A percentile compares a stretch with the other conserved stretches of the same genome.
phyloP scores from a whole-genome alignment of 2,329 filamentous ascomycete species.

The Stenocarpella maydis region DNA sequence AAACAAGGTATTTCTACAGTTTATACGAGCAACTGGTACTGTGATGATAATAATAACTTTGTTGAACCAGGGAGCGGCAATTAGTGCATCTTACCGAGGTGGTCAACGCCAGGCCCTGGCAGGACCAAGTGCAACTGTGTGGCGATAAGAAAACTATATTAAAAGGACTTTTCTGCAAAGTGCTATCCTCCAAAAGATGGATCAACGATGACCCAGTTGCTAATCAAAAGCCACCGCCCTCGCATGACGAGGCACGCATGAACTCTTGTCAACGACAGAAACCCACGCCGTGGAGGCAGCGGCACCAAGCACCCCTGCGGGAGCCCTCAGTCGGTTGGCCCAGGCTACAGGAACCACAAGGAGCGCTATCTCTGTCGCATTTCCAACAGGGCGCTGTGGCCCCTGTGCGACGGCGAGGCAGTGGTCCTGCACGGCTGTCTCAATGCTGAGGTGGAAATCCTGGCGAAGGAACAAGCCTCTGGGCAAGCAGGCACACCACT shows the following conservation, averaged over 20 bases:
- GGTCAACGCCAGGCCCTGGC: too few species aligned
- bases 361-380: conserved; percentile 20
- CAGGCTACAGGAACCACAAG: conserved; percentile 8
- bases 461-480: not conserved
- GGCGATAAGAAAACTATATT: not conserved
- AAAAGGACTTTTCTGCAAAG: too few species aligned
- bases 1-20: not conserved
- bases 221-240: not conserved
- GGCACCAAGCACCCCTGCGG: not conserved
- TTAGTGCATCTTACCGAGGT: not conserved
- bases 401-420: not conserved
- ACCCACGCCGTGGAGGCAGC: not conserved
- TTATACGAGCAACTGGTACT: conserved; percentile 7
- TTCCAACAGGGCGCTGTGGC: conserved; percentile 22
- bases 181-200: too few species aligned
- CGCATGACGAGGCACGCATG: not conserved
- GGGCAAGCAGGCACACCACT: not conserved
- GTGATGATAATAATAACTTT: not conserved
- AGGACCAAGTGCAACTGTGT: not conserved
- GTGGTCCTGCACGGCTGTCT: not conserved
- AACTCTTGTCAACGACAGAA: not conserved
- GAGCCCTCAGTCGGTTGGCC: conserved; percentile 4
- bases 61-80: not conserved
- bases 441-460: conserved; percentile 6
- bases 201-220: not conserved